These are phyloP conservation scores for Novymonas esmeraldas DNA, from an alignment of 208 protist genomes.

Conservation along the genomic window DNA sequence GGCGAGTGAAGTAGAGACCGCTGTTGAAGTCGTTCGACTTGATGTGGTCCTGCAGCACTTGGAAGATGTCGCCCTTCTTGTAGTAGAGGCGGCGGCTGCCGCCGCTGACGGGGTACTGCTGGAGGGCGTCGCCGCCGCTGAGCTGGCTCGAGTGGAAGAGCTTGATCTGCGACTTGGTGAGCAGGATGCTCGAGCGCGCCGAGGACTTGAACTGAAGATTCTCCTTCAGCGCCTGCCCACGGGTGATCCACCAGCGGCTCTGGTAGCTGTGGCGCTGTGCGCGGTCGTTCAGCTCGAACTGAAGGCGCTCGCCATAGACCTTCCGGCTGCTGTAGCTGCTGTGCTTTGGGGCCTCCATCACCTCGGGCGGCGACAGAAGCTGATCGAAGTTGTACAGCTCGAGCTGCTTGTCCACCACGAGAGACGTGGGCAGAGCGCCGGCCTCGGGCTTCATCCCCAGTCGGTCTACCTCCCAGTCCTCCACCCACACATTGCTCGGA, in stretches of 20 bases:
- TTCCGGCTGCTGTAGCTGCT: conserved; percentile 89
- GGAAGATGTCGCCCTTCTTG: conserved; percentile 62
- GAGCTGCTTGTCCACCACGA: conserved; percentile 81
- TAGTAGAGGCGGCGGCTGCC: conserved; percentile 78
- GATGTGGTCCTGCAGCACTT: conserved; percentile 71
- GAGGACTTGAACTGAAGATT: conserved; percentile 80
- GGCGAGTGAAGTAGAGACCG: conserved; percentile 87
- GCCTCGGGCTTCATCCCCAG: conserved; percentile 67
- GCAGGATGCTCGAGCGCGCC: conserved; percentile 66
- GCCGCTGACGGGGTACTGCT: conserved; percentile 76
- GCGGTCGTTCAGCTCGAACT: conserved; percentile 91
- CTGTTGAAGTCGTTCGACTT: conserved; percentile 87
- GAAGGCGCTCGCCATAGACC: conserved; percentile 77
- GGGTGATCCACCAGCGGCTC: conserved; percentile 88
- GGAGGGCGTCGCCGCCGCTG: conserved; percentile 68
- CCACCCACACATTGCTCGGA: conserved; percentile 88
- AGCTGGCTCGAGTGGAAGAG: conserved; percentile 86
- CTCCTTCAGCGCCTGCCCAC: conserved; percentile 74
- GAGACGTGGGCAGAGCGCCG: conserved; percentile 68
- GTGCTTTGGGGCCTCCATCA: conserved; percentile 87
- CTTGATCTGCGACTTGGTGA: conserved; percentile 68
- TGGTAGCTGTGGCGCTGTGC: conserved; percentile 84
- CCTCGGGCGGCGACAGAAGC: conserved; percentile 74
- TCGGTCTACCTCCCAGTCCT: conserved; percentile 86
- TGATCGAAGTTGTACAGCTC: conserved; percentile 92